Evolutionary conservation across 2,329 filamentous ascomycete genomes (phyloP).

Genomic region (Penicillium polonicum): DNA sequence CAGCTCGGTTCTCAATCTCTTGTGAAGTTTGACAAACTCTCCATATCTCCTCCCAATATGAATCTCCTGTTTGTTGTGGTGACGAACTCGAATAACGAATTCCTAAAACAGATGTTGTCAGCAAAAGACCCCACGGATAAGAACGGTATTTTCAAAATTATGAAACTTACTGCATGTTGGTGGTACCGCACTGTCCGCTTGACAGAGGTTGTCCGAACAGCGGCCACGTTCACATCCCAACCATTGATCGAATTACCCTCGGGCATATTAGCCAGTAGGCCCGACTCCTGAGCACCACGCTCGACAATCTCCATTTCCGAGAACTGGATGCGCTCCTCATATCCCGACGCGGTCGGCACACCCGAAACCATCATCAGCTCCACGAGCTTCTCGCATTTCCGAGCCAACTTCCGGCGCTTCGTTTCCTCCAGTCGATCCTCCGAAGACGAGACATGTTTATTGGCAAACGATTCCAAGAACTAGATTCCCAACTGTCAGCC

Average conservation of each 20-base stretch:
- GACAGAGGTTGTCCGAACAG: conserved; percentile 74
- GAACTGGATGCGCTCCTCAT: conserved; percentile 95
- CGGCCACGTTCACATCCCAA: conserved; percentile 95
- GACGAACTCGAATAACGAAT: conserved; percentile 84
- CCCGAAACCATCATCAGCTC: conserved; percentile 99
- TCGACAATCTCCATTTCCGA: conserved; percentile 97
- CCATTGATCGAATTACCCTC: conserved; percentile 91
- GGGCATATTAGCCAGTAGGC: conserved; percentile 79
- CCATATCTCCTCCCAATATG: conserved; percentile 85
- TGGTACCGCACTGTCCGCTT: conserved; percentile 88
- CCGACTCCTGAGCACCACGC: conserved; percentile 85
- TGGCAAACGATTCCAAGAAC: conserved; percentile 97
- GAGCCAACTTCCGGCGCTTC: conserved; percentile 85
- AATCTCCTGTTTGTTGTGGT: conserved; percentile 69
- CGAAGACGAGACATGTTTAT: conserved; percentile 94
- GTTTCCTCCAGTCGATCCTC: conserved; percentile 96
- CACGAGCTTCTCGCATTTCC: conserved; percentile 91
- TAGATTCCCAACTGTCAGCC: conserved; percentile 37
- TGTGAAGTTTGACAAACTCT: conserved; percentile 79
- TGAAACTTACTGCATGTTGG: conserved; percentile 73
- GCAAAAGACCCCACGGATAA: not conserved
- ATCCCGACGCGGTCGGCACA: conserved; percentile 90
- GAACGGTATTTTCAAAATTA: not conserved
- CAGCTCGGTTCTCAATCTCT: conserved; percentile 75
- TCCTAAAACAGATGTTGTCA: conserved; percentile 55